Evolutionary conservation across 805 yeast genomes (phyloP).

Genomic region (Candida yuanshanica): DNA sequence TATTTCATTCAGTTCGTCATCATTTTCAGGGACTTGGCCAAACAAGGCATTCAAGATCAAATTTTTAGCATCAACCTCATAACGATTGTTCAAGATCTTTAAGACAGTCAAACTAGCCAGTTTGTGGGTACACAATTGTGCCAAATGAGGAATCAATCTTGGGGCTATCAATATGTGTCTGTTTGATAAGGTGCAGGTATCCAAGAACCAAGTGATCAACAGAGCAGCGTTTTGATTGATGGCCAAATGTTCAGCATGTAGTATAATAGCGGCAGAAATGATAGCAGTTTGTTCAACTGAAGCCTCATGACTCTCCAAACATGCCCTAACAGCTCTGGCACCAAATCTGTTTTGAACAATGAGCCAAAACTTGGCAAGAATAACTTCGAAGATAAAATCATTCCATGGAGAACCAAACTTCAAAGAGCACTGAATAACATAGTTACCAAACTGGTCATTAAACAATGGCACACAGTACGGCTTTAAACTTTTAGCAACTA

Average conservation of each 20-base stretch:
- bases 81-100: slow-evolving; percentile 67
- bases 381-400: slow-evolving; percentile 81
- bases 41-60: slow-evolving; percentile 61
- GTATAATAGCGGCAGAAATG: slow-evolving; percentile 71
- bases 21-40: slow-evolving; percentile 37
- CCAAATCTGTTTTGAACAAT: slow-evolving; percentile 90
- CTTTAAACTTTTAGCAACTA: slow-evolving; percentile 64
- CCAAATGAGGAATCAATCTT: slow-evolving; percentile 55
- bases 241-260: slow-evolving; percentile 73
- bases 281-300: slow-evolving; percentile 63
- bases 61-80: slow-evolving; percentile 56
- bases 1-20: slow-evolving; percentile 6
- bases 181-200: slow-evolving; percentile 64
- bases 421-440: slow-evolving; percentile 90
- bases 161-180: slow-evolving; percentile 63
- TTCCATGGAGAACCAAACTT: slow-evolving; percentile 87
- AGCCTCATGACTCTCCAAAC: slow-evolving; percentile 73
- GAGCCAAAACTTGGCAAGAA: slow-evolving; percentile 69
- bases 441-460: slow-evolving; percentile 95
- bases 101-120: slow-evolving; percentile 78
- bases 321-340: slow-evolving; percentile 90
- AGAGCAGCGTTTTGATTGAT: slow-evolving; percentile 84
- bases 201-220: slow-evolving; percentile 90
- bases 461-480: slow-evolving; percentile 83
- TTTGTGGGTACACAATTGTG: slow-evolving; percentile 68